Evolutionary conservation across 208 protist species (phyloP), one percentile per base, ranked within the genome.

Genomic region (Leishmania braziliensis): DNA sequence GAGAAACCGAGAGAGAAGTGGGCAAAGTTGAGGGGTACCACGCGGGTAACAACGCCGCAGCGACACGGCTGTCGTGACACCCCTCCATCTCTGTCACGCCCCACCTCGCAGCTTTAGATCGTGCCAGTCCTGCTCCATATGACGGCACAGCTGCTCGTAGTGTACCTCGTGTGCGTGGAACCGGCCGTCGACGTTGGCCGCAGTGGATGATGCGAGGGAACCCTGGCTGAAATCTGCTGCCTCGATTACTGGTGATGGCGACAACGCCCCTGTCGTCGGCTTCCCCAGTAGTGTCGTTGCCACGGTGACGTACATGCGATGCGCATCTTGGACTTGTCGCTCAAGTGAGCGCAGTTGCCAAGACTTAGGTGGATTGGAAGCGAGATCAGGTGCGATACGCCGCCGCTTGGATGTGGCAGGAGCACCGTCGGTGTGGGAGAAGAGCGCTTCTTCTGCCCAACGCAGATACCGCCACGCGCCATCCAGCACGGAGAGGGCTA

Each of bases 401-500:
- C 77, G 74, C 33, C 5, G 33, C 51, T 56, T 26, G 3, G 69
- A 71, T 43, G 20, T 60, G 9, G 29, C 66, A 12, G 69, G 46
- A 29, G 62, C 60, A 0, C 70, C 39, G 23, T 60, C 75, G 6
- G 70, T 65, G 56, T 74, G 39, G n/a, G 75, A 54, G 70, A 78
- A 79, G 16, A 71, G 77, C n/a, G 23, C 77, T 65, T 85, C 77
- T 65, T 85, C 82, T 12, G 78, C 73, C 4, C 51, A 60, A 29
- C 66, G 56, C 36, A 82, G 36, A 12, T 33, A 29, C 23, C 26
- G 54, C 77, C 78, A 85, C 54, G 82, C 77, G 26, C 82, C 82
- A 60, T 85, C 82, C 51, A 85, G 73, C 33, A 82, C 82, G 46
- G 77, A 74, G 39, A 85, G 77, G 0, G 77, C 82, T 36, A 85